Percentiles rank a stretch among this genome's conserved stretches.
Conservation (phyloP, 73 alveolate genomes). For the Uronychia binucleata region DNA sequence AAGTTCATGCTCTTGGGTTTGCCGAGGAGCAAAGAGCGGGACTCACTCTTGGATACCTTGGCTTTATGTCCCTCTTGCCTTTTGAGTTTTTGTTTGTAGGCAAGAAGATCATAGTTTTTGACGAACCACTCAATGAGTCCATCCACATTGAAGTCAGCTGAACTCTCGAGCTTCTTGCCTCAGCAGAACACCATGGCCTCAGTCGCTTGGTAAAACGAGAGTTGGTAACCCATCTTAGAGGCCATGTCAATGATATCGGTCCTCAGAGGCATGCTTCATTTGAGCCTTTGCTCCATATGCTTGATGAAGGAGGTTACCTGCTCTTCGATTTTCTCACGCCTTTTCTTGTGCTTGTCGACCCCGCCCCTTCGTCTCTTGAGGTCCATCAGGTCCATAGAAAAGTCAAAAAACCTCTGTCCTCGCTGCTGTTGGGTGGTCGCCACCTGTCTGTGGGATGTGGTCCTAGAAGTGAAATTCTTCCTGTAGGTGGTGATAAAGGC, state of each 20-base stretch:
- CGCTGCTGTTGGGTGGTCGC: background rate
- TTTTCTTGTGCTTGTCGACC: background rate
- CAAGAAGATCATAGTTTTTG: background rate
- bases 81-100: no score
- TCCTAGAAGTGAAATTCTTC: background rate
- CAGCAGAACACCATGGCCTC: background rate
- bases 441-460: background rate
- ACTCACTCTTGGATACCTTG: background rate
- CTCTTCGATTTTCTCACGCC: background rate
- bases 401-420: background rate
- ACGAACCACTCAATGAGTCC: background rate
- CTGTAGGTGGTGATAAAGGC: background rate
- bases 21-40: background rate
- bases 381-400: background rate
- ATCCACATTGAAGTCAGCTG: background rate
- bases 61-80: background rate
- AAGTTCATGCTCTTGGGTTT: background rate
- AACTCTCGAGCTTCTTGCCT: background rate
- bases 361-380: background rate
- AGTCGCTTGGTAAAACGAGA: background rate
- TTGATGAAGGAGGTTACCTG: background rate
- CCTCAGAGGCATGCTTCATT: background rate
- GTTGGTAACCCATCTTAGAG: background rate
- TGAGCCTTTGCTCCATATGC: background rate
- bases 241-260: background rate